These are phyloP conservation scores for Botryococcus braunii DNA, from an alignment of 163 green algal genomes.

Conservation along the genomic window DNA sequence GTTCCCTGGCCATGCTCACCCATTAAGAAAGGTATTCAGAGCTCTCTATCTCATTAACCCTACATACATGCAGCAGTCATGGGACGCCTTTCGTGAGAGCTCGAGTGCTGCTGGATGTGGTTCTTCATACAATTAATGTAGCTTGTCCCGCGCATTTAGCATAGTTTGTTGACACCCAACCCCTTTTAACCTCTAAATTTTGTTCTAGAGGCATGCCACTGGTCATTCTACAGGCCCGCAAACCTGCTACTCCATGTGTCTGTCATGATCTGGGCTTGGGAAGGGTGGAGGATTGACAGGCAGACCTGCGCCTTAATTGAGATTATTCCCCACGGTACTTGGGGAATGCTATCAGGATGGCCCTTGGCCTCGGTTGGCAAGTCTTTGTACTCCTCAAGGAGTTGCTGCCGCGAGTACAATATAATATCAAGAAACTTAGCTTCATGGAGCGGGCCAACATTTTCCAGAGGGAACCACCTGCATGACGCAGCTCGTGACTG, in stretches of 20 bases:
- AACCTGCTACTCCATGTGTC: too few relatives aligned
- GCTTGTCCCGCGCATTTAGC: neutral
- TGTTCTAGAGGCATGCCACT: too few relatives aligned
- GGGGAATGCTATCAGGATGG: conserved; percentile 4
- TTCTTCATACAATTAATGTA: neutral
- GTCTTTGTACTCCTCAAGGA: conserved; percentile 47
- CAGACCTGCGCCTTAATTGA: conserved; percentile 69
- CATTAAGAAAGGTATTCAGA: neutral
- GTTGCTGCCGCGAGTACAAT: conserved; percentile 82
- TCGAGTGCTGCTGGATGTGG: neutral
- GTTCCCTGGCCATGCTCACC: too few relatives aligned
- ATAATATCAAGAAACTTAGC: conserved; percentile 88
- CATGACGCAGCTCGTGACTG: neutral
- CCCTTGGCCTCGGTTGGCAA: conserved; percentile 32
- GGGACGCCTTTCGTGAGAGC: too few relatives aligned
- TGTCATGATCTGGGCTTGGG: too few relatives aligned
- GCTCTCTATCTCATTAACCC: neutral
- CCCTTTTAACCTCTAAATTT: too few relatives aligned
- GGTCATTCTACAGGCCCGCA: too few relatives aligned
- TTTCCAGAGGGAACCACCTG: conserved; percentile 57
- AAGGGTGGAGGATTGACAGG: too few relatives aligned
- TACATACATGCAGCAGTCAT: too few relatives aligned
- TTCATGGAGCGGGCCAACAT: conserved; percentile 40
- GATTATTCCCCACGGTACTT: conserved; percentile 85
- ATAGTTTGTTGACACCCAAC: too few relatives aligned